Conservation (phyloP, 2,329 filamentous ascomycete species). For the Xylariaceae sp. region DNA sequence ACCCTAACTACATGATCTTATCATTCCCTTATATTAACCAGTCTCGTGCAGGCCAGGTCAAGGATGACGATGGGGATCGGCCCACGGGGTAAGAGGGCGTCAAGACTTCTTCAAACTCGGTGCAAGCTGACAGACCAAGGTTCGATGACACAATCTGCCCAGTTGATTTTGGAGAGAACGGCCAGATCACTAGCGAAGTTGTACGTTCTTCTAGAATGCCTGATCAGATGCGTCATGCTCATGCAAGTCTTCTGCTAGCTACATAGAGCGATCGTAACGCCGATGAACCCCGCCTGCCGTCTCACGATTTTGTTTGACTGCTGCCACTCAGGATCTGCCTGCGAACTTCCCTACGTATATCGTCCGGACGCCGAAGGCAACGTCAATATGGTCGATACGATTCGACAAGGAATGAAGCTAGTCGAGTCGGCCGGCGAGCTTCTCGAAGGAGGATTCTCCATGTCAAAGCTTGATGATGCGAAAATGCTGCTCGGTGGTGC, state of each 20-base stretch:
- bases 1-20: too few relatives aligned
- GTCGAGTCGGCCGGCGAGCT: constrained; percentile 45
- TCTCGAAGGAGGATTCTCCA: constrained; percentile 43
- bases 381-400: constrained; percentile 50
- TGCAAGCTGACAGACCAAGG: constrained; percentile 12
- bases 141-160: constrained; percentile 51
- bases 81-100: constrained; percentile 25
- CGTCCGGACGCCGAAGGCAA: constrained; percentile 53
- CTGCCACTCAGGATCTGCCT: constrained; percentile 56
- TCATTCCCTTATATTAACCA: background rate
- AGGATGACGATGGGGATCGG: constrained; percentile 36
- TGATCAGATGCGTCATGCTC: constrained; percentile 2
- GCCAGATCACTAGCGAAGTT: constrained; percentile 48
- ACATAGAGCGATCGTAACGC: constrained; percentile 47
- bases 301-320: constrained; percentile 57
- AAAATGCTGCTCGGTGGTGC: constrained; percentile 48
- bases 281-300: constrained; percentile 44
- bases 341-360: constrained; percentile 56
- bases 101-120: background rate
- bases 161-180: constrained; percentile 45
- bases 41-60: constrained; percentile 35
- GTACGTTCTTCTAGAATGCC: constrained; percentile 11
- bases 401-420: constrained; percentile 46
- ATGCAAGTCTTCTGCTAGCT: constrained; percentile 22
- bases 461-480: constrained; percentile 44